Evolutionary conservation across 306 rosid species (phyloP).

Genomic region (Quercus robur): DNA sequence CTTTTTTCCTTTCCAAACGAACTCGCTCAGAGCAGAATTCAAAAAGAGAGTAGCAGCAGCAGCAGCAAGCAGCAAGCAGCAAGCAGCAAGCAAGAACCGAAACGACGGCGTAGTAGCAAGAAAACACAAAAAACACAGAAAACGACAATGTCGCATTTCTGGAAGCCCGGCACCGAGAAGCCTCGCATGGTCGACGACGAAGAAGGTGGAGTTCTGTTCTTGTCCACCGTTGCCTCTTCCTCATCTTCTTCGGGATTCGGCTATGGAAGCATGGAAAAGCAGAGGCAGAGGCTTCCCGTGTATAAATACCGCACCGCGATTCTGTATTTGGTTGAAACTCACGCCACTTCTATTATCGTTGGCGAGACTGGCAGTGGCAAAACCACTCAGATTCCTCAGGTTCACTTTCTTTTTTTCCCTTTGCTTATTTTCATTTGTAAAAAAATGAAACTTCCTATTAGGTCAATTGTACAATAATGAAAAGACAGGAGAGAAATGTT

Average conservation of each 20-base stretch:
- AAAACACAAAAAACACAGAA: too few relatives aligned
- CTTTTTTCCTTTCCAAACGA: too few relatives aligned
- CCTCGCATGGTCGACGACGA: constrained; percentile 87
- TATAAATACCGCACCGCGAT: constrained; percentile 78
- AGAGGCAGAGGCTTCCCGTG: constrained; percentile 86
- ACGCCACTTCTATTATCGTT: constrained; percentile 78
- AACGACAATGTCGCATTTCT: constrained; percentile 52
- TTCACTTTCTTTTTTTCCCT: constrained; percentile 4
- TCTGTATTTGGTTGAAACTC: constrained; percentile 81
- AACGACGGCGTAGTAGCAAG: background rate
- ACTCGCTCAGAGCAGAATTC: background rate
- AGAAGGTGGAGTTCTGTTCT: constrained; percentile 91
- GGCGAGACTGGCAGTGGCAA: constrained; percentile 98
- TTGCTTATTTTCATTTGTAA: too few relatives aligned
- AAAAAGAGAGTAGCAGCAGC: background rate
- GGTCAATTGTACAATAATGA: too few relatives aligned
- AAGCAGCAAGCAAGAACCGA: background rate
- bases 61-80: background rate
- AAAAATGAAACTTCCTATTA: too few relatives aligned
- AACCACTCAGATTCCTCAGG: constrained; percentile 98
- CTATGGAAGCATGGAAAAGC: constrained; percentile 62
- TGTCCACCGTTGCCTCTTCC: constrained; percentile 38
- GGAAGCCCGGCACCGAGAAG: constrained; percentile 93
- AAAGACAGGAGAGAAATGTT: too few relatives aligned
- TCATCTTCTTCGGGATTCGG: constrained; percentile 39